Base-by-base conservation (phyloP, 108 stramenopile genomes). In the Nitzschia sp. region DNA sequence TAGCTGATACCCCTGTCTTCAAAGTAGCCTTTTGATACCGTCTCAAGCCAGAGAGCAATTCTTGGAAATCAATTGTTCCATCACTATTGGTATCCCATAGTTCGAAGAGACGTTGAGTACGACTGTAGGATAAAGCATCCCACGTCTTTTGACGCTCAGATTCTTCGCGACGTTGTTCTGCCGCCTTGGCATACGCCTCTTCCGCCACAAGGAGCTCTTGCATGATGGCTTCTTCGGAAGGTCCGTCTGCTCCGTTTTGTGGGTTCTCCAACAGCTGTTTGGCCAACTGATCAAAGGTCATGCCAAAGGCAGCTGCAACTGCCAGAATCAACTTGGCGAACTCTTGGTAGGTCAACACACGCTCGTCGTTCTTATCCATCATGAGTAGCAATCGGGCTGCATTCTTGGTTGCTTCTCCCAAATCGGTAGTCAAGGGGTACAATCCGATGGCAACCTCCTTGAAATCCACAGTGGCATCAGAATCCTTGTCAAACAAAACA, bases 381-480 rank as follows among this genome's bases (percentile, higher is more conserved):
- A 80, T 80, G 2, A 80, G 55, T 41, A 80, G 63, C 41, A 76
- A 34, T 6, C 43, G 67, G 1, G 66, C 65, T 2, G 79, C 63
- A 20, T 69, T 67, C 21, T 71, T 71, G 48, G 74, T 48, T 10
- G 72, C 48, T 43, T 80, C 74, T 63, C 71, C 59, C 79, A 80
- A 72, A 51, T 76, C 55, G 10, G 63, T 52, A 8, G 71, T 66
- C n/a, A 80, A 53, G 17, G 75, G 57, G 38, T 73, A 80, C 64
- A 80, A 62, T 10, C 72, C 72, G 41, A 76, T 66, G 57, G 79
- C 79, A 9, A 80, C 79, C 34, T 74, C 73, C 65, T 80, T 80
- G 46, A 80, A 80, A 50, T 73, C 75, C 20, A 80, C 74, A 20
- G 65, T 61, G 19, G 57, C 43, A 44, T 57, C 70, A 0, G 69